Evolutionary conservation across 768 basidiomycete genomes (phyloP).

Genomic region (Hydnum rufescens): DNA sequence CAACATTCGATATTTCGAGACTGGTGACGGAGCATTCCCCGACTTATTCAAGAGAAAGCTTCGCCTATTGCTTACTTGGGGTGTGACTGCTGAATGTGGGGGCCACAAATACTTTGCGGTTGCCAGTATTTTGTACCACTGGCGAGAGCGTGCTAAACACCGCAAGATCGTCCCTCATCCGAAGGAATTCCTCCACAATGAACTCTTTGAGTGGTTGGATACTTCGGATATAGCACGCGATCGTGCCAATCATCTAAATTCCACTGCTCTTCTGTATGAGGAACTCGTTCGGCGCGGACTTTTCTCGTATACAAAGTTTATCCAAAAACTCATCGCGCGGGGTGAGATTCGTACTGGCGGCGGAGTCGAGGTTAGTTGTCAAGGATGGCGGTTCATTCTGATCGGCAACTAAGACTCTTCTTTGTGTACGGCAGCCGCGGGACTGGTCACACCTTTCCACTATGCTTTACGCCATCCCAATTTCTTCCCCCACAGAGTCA

Average conservation of each 20-base stretch:
- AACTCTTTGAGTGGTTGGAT: conserved; percentile 69
- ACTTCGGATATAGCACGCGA: conserved; percentile 40
- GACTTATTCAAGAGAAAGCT: conserved; percentile 44
- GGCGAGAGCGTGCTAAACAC: conserved; percentile 40
- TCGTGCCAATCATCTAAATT: conserved; percentile 27
- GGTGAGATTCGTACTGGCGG: too few species aligned
- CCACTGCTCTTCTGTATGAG: conserved; percentile 49
- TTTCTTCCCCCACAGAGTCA: conserved; percentile 38
- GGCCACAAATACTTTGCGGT: conserved; percentile 62
- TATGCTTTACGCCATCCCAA: conserved; percentile 52
- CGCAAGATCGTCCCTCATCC: conserved; percentile 30
- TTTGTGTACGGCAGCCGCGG: neutral
- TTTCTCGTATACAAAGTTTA: conserved; percentile 56
- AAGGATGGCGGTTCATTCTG: too few species aligned
- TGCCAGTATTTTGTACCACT: conserved; percentile 42
- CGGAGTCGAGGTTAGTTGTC: too few species aligned
- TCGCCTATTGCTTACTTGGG: conserved; percentile 60
- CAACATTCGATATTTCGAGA: conserved; percentile 35
- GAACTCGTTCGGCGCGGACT: conserved; percentile 48
- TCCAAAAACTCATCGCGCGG: conserved; percentile 64
- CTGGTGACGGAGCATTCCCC: conserved; percentile 15
- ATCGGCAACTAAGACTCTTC: too few species aligned
- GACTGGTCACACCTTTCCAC: conserved; percentile 40
- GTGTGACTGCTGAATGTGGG: conserved; percentile 64
- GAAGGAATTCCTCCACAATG: conserved; percentile 53